Base-by-base conservation (phyloP, 2,329 filamentous ascomycete species). In the Sporothrix schenckii region DNA sequence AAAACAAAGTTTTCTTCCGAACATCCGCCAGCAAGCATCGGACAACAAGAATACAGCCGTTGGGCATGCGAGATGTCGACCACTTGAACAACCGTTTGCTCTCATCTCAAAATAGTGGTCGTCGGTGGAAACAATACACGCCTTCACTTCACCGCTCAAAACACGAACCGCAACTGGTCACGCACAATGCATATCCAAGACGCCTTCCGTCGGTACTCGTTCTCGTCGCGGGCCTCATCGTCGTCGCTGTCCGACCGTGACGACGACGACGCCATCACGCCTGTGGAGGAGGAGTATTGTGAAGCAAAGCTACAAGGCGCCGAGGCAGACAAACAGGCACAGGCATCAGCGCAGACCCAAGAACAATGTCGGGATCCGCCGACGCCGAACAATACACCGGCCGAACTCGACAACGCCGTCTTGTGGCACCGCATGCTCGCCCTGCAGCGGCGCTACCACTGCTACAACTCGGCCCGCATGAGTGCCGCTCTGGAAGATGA, bases 381-480 rank as follows among this genome's bases (percentile, higher is more conserved):
- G 5, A 34, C 34, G 34, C 34, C 34, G 7, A 34, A 34, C 34
- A 34, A 34, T 9, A 9, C 34, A 34, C 39, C 44, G 21, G 30
- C 24, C 30, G 24, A 41, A 21, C 74, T 79, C 47, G 80, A 82
- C 72, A 76, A 80, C 2, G 77, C 77, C 65, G 74, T 75, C n/a
- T 75, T 83, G 7, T 83, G 81, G 81, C 76, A 75, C 52, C 79
- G 80, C 67, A 83, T 83, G 81, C 77, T 83, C 11, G 78, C 78
- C 1, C 77, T 82, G 9, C 81, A 83, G 75, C 77, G 77, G 27
- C 76, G 74, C 14, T 82, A 79, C 70, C 79, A 81, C 66, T 82
- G 81, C 75, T 83, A 83, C 75, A 82, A 81, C 68, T 82, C 80
- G 24, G 80, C 81, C 16, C 75, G 81, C 49, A 82, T 83, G 79